A percentile compares a stretch with the other conserved stretches of the same genome.
phyloP scores from a whole-genome alignment of 176 grass and related monocot genomes.

The Musa acuminata region DNA sequence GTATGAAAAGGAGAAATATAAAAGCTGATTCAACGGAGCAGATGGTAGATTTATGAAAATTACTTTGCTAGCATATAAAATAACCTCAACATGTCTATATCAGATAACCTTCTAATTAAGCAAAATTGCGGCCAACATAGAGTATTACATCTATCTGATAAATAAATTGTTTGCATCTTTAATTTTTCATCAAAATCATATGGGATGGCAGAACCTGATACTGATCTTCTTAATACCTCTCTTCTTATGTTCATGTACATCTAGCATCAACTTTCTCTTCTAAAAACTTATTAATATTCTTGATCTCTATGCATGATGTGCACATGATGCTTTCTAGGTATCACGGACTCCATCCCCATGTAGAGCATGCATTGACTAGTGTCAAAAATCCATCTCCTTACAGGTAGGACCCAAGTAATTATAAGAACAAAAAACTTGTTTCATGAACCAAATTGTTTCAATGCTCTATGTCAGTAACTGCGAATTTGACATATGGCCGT shows the following conservation, averaged over 20 bases:
- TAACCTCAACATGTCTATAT: not conserved
- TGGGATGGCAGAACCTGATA: not conserved
- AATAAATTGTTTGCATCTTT: not conserved
- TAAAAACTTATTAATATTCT: not conserved
- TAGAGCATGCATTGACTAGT: not conserved
- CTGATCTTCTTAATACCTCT: not conserved
- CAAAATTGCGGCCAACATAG: not conserved
- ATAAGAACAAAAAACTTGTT: not conserved
- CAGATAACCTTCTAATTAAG: not conserved
- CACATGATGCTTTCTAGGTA: not conserved
- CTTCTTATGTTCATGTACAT: not conserved
- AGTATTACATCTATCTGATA: not conserved
- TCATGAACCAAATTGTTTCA: not conserved
- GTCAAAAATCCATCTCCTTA: not conserved
- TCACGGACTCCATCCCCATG: not conserved
- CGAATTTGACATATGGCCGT: too few species aligned
- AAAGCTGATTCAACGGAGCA: not conserved
- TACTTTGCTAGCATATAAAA: not conserved
- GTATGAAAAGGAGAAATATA: not conserved
- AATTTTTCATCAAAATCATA: not conserved
- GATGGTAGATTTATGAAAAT: not conserved
- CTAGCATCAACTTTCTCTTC: not conserved
- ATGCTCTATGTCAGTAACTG: not conserved
- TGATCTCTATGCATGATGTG: not conserved
- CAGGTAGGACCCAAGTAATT: not conserved